These are phyloP conservation scores for Choanephora cucurbitarum DNA, from an alignment of 371 early-diverging fungal species.

Conservation along the genomic window DNA sequence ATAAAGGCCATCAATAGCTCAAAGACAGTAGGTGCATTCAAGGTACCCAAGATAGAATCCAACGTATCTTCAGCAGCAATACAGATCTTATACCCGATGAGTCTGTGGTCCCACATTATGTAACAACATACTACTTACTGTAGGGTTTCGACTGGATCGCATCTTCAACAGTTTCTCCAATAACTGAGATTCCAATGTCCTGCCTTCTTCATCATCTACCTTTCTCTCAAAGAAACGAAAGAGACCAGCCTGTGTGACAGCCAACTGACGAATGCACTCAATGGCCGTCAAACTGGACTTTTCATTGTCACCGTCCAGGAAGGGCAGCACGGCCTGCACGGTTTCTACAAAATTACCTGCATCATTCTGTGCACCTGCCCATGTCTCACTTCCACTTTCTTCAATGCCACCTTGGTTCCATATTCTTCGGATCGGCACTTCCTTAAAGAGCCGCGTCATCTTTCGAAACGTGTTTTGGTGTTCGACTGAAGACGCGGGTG, in stretches of 20 bases:
- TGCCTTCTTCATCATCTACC: conserved; percentile 38
- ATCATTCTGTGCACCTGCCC: conserved; percentile 42
- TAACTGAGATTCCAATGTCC: conserved; percentile 38
- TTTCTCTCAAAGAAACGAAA: conserved; percentile 44
- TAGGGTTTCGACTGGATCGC: conserved; percentile 32
- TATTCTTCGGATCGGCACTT: conserved; percentile 40
- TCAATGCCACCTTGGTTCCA: conserved; percentile 50
- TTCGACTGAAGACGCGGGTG: conserved; percentile 3
- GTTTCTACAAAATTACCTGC: conserved; percentile 52
- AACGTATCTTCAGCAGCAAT: conserved; percentile 53
- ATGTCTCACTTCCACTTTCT: conserved; percentile 40
- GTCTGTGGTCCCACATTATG: too few relatives aligned
- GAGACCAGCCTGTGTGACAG: conserved; percentile 42
- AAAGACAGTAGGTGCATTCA: conserved; percentile 45
- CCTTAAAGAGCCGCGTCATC: conserved; percentile 38
- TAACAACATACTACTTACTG: conserved; percentile 25
- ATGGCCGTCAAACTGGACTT: conserved; percentile 17
- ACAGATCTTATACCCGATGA: conserved; percentile 8
- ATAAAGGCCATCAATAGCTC: conserved; percentile 48
- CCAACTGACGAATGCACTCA: conserved; percentile 45
- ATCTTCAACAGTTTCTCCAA: conserved; percentile 33
- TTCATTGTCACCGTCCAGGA: conserved; percentile 14
- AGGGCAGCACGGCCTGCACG: conserved; percentile 30
- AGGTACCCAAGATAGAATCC: conserved; percentile 38
- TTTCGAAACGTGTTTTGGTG: conserved; percentile 36